phyloP scores from a whole-genome alignment of 2,329 filamentous ascomycete genomes.

The Plectosphaerella plurivora region DNA sequence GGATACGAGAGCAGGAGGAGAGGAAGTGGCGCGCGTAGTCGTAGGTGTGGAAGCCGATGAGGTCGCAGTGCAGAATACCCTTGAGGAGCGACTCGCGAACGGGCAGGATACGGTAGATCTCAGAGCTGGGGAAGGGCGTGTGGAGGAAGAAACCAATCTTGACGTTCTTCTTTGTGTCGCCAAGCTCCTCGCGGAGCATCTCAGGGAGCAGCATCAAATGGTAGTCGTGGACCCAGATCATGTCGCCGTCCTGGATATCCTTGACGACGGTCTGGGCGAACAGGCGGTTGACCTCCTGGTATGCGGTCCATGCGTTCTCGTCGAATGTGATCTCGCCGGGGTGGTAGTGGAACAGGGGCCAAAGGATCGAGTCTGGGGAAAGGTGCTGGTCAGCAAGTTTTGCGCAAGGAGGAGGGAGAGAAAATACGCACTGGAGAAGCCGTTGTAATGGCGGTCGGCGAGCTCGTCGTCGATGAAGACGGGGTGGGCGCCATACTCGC shows the following conservation, averaged over 20 bases:
- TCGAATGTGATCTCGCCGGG: slow-evolving; percentile 98
- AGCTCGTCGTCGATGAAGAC: slow-evolving; percentile 93
- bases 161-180: slow-evolving; percentile 76
- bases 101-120: slow-evolving; percentile 93
- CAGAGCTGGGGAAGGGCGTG: slow-evolving; percentile 93
- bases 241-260: slow-evolving; percentile 86
- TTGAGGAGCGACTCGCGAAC: slow-evolving; percentile 84
- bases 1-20: slow-evolving; percentile 90
- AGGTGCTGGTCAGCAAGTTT: background rate
- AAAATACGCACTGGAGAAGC: slow-evolving; percentile 75
- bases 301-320: slow-evolving; percentile 89
- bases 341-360: slow-evolving; percentile 98
- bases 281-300: slow-evolving; percentile 85
- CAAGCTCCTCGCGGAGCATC: slow-evolving; percentile 90
- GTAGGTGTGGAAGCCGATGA: slow-evolving; percentile 98
- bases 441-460: slow-evolving; percentile 94
- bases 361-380: slow-evolving; percentile 80
- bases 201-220: slow-evolving; percentile 95
- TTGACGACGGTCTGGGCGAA: slow-evolving; percentile 86
- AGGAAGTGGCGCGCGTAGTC: slow-evolving; percentile 98
- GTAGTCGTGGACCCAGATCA: slow-evolving; percentile 98
- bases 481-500: slow-evolving; percentile 84
- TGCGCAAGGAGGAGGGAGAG: slow-evolving; percentile 3
- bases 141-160: slow-evolving; percentile 99
- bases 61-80: slow-evolving; percentile 86